phyloP scores from a whole-genome alignment of 2,329 filamentous ascomycete genomes.

The Aschersonia sp. region DNA sequence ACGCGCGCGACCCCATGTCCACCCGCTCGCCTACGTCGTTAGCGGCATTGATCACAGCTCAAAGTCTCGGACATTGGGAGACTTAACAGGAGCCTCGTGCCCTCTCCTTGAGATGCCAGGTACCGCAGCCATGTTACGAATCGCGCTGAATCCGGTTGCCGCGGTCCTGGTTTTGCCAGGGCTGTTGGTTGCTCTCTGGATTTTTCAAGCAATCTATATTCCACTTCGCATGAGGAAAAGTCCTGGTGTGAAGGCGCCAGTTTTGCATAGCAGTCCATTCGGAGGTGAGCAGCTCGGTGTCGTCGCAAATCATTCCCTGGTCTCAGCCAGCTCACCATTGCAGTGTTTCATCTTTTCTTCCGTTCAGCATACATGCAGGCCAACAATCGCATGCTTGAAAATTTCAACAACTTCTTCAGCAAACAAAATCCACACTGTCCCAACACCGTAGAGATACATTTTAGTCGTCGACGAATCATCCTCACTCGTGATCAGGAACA shows the following conservation, averaged over 20 bases:
- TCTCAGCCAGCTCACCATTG: background rate
- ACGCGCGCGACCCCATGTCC: background rate
- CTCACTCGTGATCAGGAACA: slow-evolving; percentile 78
- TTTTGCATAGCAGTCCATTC: slow-evolving; percentile 4
- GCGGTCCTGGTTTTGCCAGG: slow-evolving; percentile 4
- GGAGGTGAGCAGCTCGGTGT: background rate
- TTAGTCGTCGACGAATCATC: slow-evolving; percentile 45
- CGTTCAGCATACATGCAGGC: slow-evolving; percentile 6
- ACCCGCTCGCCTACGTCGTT: background rate
- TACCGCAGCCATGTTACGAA: slow-evolving; percentile 1
- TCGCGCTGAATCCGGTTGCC: slow-evolving; percentile 1
- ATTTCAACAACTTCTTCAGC: slow-evolving; percentile 4
- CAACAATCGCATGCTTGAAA: slow-evolving; percentile 7
- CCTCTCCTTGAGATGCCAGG: background rate
- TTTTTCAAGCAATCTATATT: slow-evolving; percentile 1
- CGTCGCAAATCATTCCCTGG: too few relatives aligned
- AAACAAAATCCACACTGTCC: slow-evolving; percentile 1
- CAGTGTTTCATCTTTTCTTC: slow-evolving; percentile 3
- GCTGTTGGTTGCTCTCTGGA: slow-evolving; percentile 2
- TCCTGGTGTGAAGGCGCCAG: slow-evolving; percentile 4
- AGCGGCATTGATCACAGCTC: too few relatives aligned
- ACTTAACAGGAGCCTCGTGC: too few relatives aligned
- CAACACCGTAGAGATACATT: slow-evolving; percentile 32
- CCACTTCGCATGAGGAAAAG: slow-evolving; percentile 4
- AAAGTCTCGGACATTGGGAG: too few relatives aligned